Evolutionary conservation across 495 filamentous ascomycete species (phyloP).

Genomic region (Geoglossum glabrum): DNA sequence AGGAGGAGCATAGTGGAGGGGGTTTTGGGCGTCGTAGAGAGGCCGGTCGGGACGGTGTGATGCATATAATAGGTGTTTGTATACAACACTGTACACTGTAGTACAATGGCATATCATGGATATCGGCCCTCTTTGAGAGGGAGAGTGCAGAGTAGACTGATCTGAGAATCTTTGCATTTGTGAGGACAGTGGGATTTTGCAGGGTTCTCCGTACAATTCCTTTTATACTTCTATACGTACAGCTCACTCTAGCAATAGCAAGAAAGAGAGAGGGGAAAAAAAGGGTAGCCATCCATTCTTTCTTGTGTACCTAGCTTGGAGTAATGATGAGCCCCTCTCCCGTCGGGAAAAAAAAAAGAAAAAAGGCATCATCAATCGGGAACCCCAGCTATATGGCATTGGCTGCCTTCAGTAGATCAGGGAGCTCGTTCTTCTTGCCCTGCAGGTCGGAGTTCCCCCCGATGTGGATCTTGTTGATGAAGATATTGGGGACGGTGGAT

Average conservation of each 20-base stretch:
- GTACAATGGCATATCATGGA: too few relatives aligned
- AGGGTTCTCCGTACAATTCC: too few relatives aligned
- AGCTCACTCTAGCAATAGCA: neutral
- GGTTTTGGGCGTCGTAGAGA: conserved; percentile 66
- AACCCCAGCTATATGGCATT: conserved; percentile 48
- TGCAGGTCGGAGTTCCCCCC: conserved; percentile 94
- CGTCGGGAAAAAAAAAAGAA: too few relatives aligned
- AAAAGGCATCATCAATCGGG: too few relatives aligned
- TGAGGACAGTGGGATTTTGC: too few relatives aligned
- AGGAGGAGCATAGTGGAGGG: conserved; percentile 71
- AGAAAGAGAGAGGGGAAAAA: neutral
- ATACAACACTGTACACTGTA: too few relatives aligned
- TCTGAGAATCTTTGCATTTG: neutral
- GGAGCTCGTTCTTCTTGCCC: conserved; percentile 34
- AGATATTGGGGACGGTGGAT: conserved; percentile 86
- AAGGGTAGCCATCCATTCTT: too few relatives aligned
- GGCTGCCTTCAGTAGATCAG: conserved; percentile 39
- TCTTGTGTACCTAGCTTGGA: neutral
- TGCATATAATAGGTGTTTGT: conserved; percentile 14
- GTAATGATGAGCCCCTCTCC: neutral
- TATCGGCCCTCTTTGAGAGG: too few relatives aligned
- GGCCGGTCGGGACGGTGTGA: conserved; percentile 74
- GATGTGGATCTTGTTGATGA: conserved; percentile 75
- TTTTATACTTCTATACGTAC: neutral
- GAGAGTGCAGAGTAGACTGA: too few relatives aligned